Conservation (phyloP, 805 yeast species). For the Torulaspora microellipsoides region DNA sequence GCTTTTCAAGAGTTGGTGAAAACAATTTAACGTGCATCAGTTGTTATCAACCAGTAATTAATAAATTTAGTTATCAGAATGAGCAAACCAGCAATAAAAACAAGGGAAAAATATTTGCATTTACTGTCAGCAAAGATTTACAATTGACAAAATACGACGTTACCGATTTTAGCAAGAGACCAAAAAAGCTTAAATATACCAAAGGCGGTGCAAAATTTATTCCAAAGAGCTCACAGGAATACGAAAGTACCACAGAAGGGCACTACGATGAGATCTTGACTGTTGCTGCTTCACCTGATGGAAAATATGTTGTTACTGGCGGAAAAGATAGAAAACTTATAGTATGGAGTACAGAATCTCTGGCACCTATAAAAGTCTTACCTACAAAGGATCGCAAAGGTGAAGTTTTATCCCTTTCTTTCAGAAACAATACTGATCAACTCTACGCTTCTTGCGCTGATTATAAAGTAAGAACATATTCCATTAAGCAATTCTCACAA, state of each 20-base stretch:
- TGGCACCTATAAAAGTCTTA: constrained; percentile 70
- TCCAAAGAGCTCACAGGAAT: constrained; percentile 34
- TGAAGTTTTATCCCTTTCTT: constrained; percentile 64
- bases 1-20: constrained; percentile 55
- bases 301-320: constrained; percentile 85
- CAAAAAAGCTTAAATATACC: constrained; percentile 57
- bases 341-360: constrained; percentile 79
- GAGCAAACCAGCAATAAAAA: constrained; percentile 42
- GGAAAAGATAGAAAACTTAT: constrained; percentile 77
- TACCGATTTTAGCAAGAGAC: constrained; percentile 49
- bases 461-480: constrained; percentile 80
- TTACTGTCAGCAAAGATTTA: constrained; percentile 77
- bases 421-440: constrained; percentile 78
- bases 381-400: constrained; percentile 71
- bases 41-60: constrained; percentile 37
- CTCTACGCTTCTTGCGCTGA: constrained; percentile 92
- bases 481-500: constrained; percentile 80
- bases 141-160: constrained; percentile 79
- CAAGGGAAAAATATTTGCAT: constrained; percentile 53
- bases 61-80: constrained; percentile 22
- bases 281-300: constrained; percentile 82
- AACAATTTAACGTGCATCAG: constrained; percentile 46
- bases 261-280: constrained; percentile 74
- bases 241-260: constrained; percentile 56
- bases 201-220: constrained; percentile 54